Evolutionary conservation across 2,329 filamentous ascomycete genomes (phyloP).

Genomic region (Paecilomyces formosus): DNA sequence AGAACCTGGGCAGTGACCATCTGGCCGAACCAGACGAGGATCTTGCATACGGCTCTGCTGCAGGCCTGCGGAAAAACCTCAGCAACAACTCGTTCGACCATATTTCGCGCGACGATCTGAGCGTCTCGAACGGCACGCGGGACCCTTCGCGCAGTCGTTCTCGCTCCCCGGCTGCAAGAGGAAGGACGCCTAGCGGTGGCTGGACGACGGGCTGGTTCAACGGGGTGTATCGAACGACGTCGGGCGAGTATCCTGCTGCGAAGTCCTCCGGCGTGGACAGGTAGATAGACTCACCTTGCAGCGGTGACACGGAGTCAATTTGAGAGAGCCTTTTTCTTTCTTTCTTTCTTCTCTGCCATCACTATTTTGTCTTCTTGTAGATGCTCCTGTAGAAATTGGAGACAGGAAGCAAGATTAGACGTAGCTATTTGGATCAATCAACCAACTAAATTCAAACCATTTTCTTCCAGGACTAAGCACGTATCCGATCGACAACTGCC

Average conservation of each 20-base stretch:
- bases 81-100: conserved; percentile 88
- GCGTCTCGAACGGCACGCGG: conserved; percentile 7
- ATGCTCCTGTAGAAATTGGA: too few relatives aligned
- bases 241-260: neutral
- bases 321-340: neutral
- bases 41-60: conserved; percentile 32
- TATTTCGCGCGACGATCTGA: conserved; percentile 63
- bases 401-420: too few relatives aligned
- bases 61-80: conserved; percentile 62
- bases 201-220: conserved; percentile 27
- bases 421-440: too few relatives aligned
- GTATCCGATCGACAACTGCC: too few relatives aligned
- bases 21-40: conserved; percentile 24
- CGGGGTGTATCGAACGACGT: neutral
- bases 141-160: conserved; percentile 44
- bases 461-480: too few relatives aligned
- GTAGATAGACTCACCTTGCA: neutral
- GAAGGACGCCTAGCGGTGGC: conserved; percentile 14
- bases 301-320: neutral
- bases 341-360: neutral
- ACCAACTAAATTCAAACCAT: too few relatives aligned
- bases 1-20: conserved; percentile 41
- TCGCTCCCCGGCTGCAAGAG: conserved; percentile 8
- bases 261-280: neutral
- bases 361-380: too few relatives aligned